Base-by-base conservation (phyloP, 176 grass and related monocot species). In the Typha latifolia region DNA sequence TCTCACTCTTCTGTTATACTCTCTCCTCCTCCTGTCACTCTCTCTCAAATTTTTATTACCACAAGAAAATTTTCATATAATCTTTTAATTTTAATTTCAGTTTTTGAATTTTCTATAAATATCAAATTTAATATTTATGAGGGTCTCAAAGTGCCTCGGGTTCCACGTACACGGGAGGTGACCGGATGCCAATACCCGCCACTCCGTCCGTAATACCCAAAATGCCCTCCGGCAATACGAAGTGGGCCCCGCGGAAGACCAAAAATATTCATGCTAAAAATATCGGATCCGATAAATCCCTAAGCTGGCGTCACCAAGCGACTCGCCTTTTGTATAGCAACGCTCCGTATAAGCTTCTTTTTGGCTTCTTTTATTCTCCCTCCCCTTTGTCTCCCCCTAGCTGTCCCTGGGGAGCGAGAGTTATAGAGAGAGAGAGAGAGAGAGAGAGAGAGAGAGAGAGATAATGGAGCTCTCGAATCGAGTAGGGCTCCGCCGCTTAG, bases 401-500 rank as follows among this genome's bases (percentile, higher is more conserved):
- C 69, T 15, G 12, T 48, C 37, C 52, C 16, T 14, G n/a, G 72
- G 12, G 64, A 59, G 62, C 72, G 85, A 27, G 68, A 23, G 74
- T 63, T 71, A 69, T 51, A 12, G 61, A 62, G 72, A 59, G 6
- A 49, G 53, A 27, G 72, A 14, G 69, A 31, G 48, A 66, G 37
- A 51, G 37, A 21, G 66, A 63, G 67, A 51, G 51, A 27, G 77
- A 11, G 64, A 21, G 53, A 55, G 20, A 32, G 21, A 14, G 22
- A 21, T 13, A 48, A 72, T 63, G 68, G 77, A 79, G 57, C 51
- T 63, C 66, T 22, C 23, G 32, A 12, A 57, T 12, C 16, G 64
- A 48, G 75, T 51, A 70, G 80, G 78, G 80, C 16, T 57, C 2
- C 74, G 10, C 47, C 32, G 71, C 48, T 14, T 68, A 31, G 66